Evolutionary conservation across 176 grass and related monocot species (phyloP).

Genomic region (Ananas comosus): DNA sequence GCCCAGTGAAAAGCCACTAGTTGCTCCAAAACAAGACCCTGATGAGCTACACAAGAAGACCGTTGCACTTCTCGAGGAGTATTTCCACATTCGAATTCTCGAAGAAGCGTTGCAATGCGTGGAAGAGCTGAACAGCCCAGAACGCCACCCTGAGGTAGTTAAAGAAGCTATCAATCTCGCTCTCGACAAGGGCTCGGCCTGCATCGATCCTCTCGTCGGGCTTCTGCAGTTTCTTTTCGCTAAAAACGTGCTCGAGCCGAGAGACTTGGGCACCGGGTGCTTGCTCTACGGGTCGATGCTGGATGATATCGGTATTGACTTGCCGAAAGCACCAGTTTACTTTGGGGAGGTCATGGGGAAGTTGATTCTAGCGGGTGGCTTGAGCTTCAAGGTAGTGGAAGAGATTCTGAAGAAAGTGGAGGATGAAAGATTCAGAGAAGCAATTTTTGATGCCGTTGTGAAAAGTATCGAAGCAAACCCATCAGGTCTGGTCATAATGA

Average conservation of each 20-base stretch:
- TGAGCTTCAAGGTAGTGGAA: constrained; percentile 62
- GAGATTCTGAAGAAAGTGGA: constrained; percentile 68
- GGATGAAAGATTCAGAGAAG: constrained; percentile 37
- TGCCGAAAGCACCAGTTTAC: constrained; percentile 70
- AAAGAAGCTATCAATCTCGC: constrained; percentile 87
- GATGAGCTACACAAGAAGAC: constrained; percentile 71
- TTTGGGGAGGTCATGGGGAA: constrained; percentile 71
- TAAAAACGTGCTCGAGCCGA: constrained; percentile 53
- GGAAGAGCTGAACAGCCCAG: constrained; percentile 71
- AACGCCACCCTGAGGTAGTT: constrained; percentile 72
- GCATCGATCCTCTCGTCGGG: constrained; percentile 51
- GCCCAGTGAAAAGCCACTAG: constrained; percentile 22
- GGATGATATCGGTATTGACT: constrained; percentile 87
- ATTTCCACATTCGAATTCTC: constrained; percentile 64
- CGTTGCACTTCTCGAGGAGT: constrained; percentile 83
- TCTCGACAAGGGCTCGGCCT: constrained; percentile 60
- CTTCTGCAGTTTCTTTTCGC: constrained; percentile 57
- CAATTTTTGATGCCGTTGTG: constrained; percentile 32
- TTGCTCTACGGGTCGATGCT: constrained; percentile 60
- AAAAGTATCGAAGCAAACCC: constrained; percentile 40
- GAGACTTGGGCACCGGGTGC: constrained; percentile 62
- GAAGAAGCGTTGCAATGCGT: constrained; percentile 93
- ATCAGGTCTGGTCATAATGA: constrained; percentile 58
- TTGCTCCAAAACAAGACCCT: constrained; percentile 31
- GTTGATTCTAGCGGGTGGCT: constrained; percentile 37